Percentiles rank a stretch among this genome's conserved stretches.
Evolutionary conservation across 1,139 yeast species (phyloP).

Genomic region (Debaryomyces singareniensis): DNA sequence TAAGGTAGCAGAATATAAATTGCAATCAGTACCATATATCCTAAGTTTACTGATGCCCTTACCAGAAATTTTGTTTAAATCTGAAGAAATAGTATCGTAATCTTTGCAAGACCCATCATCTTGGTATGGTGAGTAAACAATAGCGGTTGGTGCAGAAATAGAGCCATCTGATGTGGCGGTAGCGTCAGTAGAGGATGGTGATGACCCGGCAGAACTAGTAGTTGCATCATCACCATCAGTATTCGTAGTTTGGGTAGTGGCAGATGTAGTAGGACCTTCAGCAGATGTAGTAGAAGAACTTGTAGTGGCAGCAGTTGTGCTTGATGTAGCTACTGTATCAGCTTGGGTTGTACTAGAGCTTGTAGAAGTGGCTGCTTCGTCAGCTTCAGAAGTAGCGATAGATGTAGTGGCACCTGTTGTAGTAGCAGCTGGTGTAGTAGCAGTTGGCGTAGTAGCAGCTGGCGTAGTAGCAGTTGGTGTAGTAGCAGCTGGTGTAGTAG

Average conservation of each 20-base stretch:
- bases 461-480: slow-evolving; percentile 8
- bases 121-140: slow-evolving; percentile 79
- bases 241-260: slow-evolving; percentile 8
- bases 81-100: slow-evolving; percentile 46
- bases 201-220: no score
- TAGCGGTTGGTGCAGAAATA: slow-evolving; percentile 42
- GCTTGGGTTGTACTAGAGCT: slow-evolving; percentile 4
- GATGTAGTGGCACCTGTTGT: slow-evolving; percentile 10
- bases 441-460: slow-evolving; percentile 8
- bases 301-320: slow-evolving; percentile 7
- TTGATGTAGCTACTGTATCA: slow-evolving; percentile 5
- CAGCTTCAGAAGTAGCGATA: slow-evolving; percentile 2
- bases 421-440: slow-evolving; percentile 15
- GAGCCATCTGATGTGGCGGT: slow-evolving; percentile 8
- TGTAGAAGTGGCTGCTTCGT: slow-evolving; percentile 8
- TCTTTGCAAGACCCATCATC: slow-evolving; percentile 63
- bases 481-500: slow-evolving; percentile 9
- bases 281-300: slow-evolving; percentile 3
- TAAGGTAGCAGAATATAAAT: slow-evolving; percentile 56
- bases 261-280: slow-evolving; percentile 2
- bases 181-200: slow-evolving; percentile 6
- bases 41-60: slow-evolving; percentile 65
- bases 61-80: slow-evolving; percentile 48
- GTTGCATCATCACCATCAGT: slow-evolving; percentile 3
- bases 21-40: slow-evolving; percentile 83